Base-by-base conservation (phyloP, 805 yeast genomes). In the Saccharomycopsis capsularis region DNA sequence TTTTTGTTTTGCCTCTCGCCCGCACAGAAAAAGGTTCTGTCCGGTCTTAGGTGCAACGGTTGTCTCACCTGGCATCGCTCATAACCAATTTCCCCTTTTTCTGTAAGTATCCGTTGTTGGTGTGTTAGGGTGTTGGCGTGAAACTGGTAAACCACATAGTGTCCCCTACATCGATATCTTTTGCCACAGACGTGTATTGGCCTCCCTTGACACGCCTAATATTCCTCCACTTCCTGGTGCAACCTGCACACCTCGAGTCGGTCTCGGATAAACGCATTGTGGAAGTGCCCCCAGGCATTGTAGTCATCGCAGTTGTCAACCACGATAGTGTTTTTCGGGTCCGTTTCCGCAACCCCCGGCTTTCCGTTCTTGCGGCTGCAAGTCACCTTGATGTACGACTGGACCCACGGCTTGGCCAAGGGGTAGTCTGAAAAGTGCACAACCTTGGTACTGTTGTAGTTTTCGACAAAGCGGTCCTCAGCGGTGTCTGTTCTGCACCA, bases 341-440 rank as follows among this genome's bases (percentile, higher is more conserved):
- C 19, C 6, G 11, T 29, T 16, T 42, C 25, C 4, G 25, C 24
- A 11, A 15, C 4, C n/a, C n/a, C n/a, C 15, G 21, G 21, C 16
- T 44, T 38, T 2, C 15, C n/a, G 2, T 18, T 37, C 2, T 23
- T 27, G 13, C 44, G 19, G 13, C 22, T 18, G 23, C 55, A 52
- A n/a, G 29, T 22, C 3, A 52, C 37, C 34, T 46, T 30, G 16
- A 45, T 35, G 16, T 40, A 36, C 21, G 41, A 38, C 37, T 52
- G 53, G 7, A 58, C 59, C 88, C 88, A 81, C 3, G 87, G 88
- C 57, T 82, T 81, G 0, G 81, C 78, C 4, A 81, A 61, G 4
- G 88, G 88, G 32, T 73, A 70, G 58, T 82, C 89, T 2, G 83
- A 76, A 60, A 76, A 82, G 59, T 82, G 89, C 25, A 80, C 60